Base-by-base conservation (phyloP, 1,284 basidiomycete genomes). In the Marasmius tenuissimus region DNA sequence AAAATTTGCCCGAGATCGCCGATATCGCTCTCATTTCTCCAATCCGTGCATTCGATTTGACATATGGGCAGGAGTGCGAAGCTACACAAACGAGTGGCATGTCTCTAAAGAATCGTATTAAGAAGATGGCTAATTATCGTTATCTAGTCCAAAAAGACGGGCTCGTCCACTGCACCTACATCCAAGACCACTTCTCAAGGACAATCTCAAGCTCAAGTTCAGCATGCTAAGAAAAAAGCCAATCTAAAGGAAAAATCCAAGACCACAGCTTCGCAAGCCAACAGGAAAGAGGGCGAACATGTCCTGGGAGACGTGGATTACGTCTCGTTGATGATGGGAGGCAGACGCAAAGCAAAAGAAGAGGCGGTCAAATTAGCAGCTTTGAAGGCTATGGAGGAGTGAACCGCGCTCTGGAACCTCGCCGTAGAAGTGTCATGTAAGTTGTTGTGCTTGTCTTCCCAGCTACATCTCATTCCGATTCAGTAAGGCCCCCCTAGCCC, bases 261-360 rank as follows among this genome's bases (percentile, higher is more conserved):
- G 57, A 65, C 73, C 37, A 61, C 66, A n/a, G 57, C 62, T 60
- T 52, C 62, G 27, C 70, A 66, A 37, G 64, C 67, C 20, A 40
- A 18, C n/a, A 55, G 57, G 22, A 61, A 61, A 20, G 72, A 74
- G 10, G 78, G 72, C 1, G 73, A 72, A 4, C 81, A 77, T 59
- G 80, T 92, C 2, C 76, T 92, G 47, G 88, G 88, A n/a, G 89
- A 83, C 35, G 90, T 86, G 38, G 91, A 92, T 73, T 92, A 92
- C 68, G 85, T 93, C 50, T 78, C 82, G 6, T 70, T 92, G 64
- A 78, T 90, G 79, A 80, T 87, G 79, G 89, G 90, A n/a, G 80
- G 89, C 10, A 75, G 90, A 64, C 78, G 80, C 66, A 87, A 81
- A 69, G 88, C 85, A 20, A 79, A 74, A 56, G 78, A 81, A 69